phyloP scores from a whole-genome alignment of 2,329 filamentous ascomycete genomes.

The Hypomyces perniciosus region DNA sequence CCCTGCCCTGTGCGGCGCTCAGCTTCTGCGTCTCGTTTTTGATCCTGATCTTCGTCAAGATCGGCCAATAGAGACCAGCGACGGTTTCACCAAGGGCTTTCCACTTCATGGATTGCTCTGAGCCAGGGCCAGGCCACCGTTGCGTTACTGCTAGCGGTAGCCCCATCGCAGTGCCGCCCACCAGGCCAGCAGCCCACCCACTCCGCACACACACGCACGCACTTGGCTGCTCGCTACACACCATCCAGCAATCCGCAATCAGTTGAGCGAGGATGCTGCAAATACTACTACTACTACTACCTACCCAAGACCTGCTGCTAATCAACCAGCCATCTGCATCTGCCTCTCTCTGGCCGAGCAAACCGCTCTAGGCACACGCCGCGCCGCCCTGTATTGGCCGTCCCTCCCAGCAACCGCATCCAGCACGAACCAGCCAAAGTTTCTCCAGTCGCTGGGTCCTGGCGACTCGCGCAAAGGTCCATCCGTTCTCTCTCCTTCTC shows the following conservation, averaged over 20 bases:
- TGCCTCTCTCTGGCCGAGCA: too few species aligned
- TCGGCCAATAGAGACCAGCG: slow-evolving; percentile 7
- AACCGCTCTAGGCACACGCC: too few species aligned
- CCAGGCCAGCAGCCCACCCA: too few species aligned
- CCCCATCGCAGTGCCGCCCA: too few species aligned
- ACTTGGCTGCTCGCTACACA: not conserved
- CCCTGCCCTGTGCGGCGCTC: slow-evolving; percentile 1
- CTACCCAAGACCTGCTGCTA: too few species aligned
- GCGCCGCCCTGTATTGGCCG: too few species aligned
- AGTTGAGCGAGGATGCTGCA: not conserved
- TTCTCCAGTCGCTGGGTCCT: not conserved
- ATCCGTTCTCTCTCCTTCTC: slow-evolving; percentile 9
- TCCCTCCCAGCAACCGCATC: not conserved
- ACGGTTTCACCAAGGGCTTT: not conserved
- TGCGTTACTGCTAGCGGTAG: not conserved
- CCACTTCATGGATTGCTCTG: slow-evolving; percentile 2
- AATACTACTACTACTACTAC: not conserved
- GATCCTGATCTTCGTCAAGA: slow-evolving; percentile 9
- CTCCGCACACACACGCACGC: not conserved
- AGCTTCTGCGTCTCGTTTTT: slow-evolving; percentile 5
- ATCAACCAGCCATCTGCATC: too few species aligned
- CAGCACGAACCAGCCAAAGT: not conserved
- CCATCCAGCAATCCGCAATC: slow-evolving; percentile 6
- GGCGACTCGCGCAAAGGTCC: not conserved
- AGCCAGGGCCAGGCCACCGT: not conserved